phyloP scores from a whole-genome alignment of 1,284 basidiomycete genomes.

The Fomes fomentarius region DNA sequence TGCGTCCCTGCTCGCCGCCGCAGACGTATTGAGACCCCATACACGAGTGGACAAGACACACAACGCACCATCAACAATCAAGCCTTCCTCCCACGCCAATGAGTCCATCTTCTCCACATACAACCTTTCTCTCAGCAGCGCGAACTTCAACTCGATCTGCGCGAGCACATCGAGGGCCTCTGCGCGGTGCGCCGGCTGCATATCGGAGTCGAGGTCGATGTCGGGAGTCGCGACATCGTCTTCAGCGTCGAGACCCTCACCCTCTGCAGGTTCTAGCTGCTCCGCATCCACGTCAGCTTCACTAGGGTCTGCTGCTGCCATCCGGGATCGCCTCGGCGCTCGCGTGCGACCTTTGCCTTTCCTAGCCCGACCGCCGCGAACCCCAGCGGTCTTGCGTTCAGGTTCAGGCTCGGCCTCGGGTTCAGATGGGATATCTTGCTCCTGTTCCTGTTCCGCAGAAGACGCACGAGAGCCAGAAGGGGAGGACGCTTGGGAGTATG shows the following conservation, averaged over 20 bases:
- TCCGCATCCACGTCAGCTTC: slow-evolving; percentile 43
- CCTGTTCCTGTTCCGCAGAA: slow-evolving; percentile 39
- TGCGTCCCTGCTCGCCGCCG: slow-evolving; percentile 59
- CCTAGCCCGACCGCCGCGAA: slow-evolving; percentile 31
- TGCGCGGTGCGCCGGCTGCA: slow-evolving; percentile 55
- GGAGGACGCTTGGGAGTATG: slow-evolving; percentile 37
- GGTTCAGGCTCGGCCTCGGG: slow-evolving; percentile 31
- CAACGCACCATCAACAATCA: slow-evolving; percentile 64
- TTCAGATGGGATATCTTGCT: slow-evolving; percentile 28
- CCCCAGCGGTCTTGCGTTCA: slow-evolving; percentile 31
- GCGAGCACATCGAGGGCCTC: slow-evolving; percentile 81
- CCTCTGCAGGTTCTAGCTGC: slow-evolving; percentile 46
- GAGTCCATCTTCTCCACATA: slow-evolving; percentile 85
- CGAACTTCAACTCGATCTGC: slow-evolving; percentile 79
- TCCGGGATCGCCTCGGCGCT: slow-evolving; percentile 30
- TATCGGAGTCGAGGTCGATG: slow-evolving; percentile 33
- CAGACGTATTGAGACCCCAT: slow-evolving; percentile 3
- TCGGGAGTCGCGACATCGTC: slow-evolving; percentile 27
- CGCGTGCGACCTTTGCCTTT: slow-evolving; percentile 27
- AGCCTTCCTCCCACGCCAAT: slow-evolving; percentile 74
- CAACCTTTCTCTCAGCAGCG: slow-evolving; percentile 68
- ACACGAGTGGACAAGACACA: slow-evolving; percentile 13
- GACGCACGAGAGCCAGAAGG: slow-evolving; percentile 39
- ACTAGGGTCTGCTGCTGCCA: slow-evolving; percentile 38
- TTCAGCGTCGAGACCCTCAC: slow-evolving; percentile 29